Conservation (phyloP, 2,329 filamentous ascomycete genomes). For the Xylariaceae sp. region DNA sequence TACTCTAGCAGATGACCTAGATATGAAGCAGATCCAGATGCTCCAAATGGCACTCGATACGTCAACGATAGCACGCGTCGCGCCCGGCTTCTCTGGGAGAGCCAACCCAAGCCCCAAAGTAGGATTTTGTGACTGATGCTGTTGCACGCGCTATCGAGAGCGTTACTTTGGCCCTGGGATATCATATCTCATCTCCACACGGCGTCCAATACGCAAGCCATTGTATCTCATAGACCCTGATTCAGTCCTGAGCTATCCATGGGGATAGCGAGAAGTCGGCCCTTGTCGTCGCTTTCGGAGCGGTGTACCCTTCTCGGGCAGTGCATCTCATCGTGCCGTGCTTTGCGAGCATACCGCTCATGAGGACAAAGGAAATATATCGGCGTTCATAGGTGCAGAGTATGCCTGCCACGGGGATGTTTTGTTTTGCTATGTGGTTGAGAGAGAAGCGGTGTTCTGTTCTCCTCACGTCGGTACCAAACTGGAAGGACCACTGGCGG, state of each 20-base stretch:
- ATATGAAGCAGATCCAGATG: conserved; percentile 7
- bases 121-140: conserved; percentile 26
- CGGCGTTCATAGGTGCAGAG: not conserved
- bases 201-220: not conserved
- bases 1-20: conserved; percentile 2
- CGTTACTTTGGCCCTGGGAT: conserved; percentile 33
- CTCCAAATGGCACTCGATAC: conserved; percentile 20
- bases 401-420: not conserved
- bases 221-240: not conserved
- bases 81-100: conserved; percentile 25
- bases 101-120: conserved; percentile 27
- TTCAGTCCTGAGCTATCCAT: not conserved
- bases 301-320: conserved; percentile 21
- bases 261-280: too few relatives aligned
- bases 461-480: not conserved
- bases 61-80: conserved; percentile 17
- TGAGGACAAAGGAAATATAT: not conserved
- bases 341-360: not conserved
- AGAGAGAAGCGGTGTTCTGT: not conserved
- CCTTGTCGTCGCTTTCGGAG: conserved; percentile 25
- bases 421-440: not conserved
- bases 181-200: conserved; percentile 25
- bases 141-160: conserved; percentile 32
- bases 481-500: not conserved
- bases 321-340: not conserved